Evolutionary conservation across 495 filamentous ascomycete genomes (phyloP), one percentile per base, ranked within the genome.

Genomic region (Penicillium paxilli): DNA sequence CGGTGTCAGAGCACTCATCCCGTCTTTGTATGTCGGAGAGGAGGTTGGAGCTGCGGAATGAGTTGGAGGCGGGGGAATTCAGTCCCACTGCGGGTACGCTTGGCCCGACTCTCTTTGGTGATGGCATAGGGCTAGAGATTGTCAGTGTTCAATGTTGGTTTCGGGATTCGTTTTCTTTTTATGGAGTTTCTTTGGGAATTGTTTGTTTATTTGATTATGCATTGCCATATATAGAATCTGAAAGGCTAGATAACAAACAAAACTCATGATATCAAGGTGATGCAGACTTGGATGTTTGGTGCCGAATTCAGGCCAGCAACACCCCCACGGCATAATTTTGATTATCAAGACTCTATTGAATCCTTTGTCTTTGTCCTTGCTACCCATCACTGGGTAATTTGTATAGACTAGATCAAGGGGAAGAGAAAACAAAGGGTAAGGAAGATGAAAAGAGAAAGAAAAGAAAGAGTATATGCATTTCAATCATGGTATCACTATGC

Each of bases 1-100:
- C 28, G 60, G 63, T 54, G 64, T 55, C 66, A 62, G 64, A 66
- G 60, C 67, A 71, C 66, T 73, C 73, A 76, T 76, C 60, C 69
- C 73, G 73, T 65, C 55, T 62, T 60, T 64, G 60, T 59, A 59
- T 52, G 58, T 40, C 40, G 58, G 45, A 35, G 48, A 30, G 49
- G 55, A 55, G 44, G 60, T 64, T 55, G 52, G 56, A 65, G 60
- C 59, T 63, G 52, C 51, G 63, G 62, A 55, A 59, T 64, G 55
- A 50, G 49, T 53, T 58, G 55, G 57, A 56, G 55, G 64, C 55
- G 61, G 61, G 64, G 63, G 23, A 47, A 51, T 47, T 51, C 25
- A 53, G 42, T 53, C 42, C 55, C 55, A 56, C 55, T 58, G 51
- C 55, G 55, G 59, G 37, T 33, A 24, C 25, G 20, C 33, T 33